A percentile compares a stretch with the other conserved stretches of the same genome.
phyloP scores from a whole-genome alignment of 2,329 filamentous ascomycete genomes.

The Zalaria obscura region DNA sequence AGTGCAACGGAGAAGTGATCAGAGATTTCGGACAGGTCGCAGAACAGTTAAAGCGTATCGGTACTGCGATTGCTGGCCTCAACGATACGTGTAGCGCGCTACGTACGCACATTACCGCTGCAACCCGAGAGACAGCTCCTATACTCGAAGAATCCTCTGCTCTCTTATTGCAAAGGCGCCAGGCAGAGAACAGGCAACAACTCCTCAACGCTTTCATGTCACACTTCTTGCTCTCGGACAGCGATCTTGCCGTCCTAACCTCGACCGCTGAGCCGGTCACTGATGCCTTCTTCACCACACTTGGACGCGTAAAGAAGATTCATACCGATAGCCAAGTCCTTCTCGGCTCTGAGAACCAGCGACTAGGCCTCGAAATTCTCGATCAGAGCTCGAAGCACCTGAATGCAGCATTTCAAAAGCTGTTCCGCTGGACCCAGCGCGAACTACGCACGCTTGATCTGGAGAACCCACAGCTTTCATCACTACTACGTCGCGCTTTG shows the following conservation, averaged over 20 bases:
- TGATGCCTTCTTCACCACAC: slow-evolving; percentile 65
- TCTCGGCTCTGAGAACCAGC: slow-evolving; percentile 80
- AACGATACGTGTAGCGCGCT: slow-evolving; percentile 72
- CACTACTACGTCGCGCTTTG: slow-evolving; percentile 68
- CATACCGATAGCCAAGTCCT: slow-evolving; percentile 79
- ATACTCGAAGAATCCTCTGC: slow-evolving; percentile 64
- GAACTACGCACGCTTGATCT: slow-evolving; percentile 87
- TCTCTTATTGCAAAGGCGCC: slow-evolving; percentile 57
- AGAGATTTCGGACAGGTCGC: slow-evolving; percentile 79
- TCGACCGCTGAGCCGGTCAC: slow-evolving; percentile 71
- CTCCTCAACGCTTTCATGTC: slow-evolving; percentile 62
- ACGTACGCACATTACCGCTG: slow-evolving; percentile 60
- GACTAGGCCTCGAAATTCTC: slow-evolving; percentile 77
- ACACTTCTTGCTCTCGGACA: slow-evolving; percentile 74
- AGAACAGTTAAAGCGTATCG: slow-evolving; percentile 82
- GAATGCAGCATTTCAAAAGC: slow-evolving; percentile 83
- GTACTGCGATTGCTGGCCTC: slow-evolving; percentile 59
- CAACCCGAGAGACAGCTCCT: slow-evolving; percentile 58
- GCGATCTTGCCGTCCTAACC: slow-evolving; percentile 63
- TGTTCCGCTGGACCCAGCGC: slow-evolving; percentile 88
- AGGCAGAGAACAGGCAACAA: slow-evolving; percentile 66
- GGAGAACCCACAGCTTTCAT: slow-evolving; percentile 84
- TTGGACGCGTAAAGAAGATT: slow-evolving; percentile 73
- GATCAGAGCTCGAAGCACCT: slow-evolving; percentile 78
- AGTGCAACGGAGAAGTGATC: slow-evolving; percentile 81